Conservation (phyloP, 1,139 yeast genomes). For the Blastobotrys raffinosifermentans region DNA sequence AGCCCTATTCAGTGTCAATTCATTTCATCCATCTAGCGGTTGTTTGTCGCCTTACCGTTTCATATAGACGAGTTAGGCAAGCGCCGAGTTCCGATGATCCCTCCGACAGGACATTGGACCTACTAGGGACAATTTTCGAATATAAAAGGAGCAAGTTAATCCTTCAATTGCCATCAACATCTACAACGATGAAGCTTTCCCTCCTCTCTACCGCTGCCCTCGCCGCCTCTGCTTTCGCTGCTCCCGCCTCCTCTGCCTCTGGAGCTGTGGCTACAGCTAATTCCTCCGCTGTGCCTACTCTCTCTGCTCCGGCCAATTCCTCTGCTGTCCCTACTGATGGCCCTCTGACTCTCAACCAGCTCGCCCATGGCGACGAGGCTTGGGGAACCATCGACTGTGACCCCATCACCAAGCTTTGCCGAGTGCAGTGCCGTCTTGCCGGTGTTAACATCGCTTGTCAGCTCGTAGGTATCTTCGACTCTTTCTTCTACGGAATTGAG, state of each 20-base stretch:
- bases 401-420: conserved; percentile 13
- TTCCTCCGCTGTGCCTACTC: background rate
- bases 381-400: conserved; percentile 11
- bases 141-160: too few relatives aligned
- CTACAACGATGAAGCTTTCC: conserved; percentile 1
- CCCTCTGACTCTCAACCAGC: background rate
- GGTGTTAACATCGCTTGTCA: conserved; percentile 12
- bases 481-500: conserved; percentile 16
- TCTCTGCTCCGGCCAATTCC: background rate
- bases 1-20: too few relatives aligned
- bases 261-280: conserved; percentile 3
- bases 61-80: too few relatives aligned
- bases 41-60: too few relatives aligned
- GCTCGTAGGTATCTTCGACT: conserved; percentile 15
- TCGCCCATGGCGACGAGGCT: conserved; percentile 1
- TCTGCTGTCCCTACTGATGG: background rate
- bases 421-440: conserved; percentile 12
- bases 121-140: too few relatives aligned
- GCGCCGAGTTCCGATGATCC: too few relatives aligned
- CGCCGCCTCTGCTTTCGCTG: conserved; percentile 2
- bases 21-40: too few relatives aligned
- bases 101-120: too few relatives aligned
- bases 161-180: too few relatives aligned
- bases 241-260: too few relatives aligned
- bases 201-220: background rate